These are phyloP conservation scores for Globisporangium irregulare DNA, from an alignment of 352 stramenopile species.

Conservation along the genomic window DNA sequence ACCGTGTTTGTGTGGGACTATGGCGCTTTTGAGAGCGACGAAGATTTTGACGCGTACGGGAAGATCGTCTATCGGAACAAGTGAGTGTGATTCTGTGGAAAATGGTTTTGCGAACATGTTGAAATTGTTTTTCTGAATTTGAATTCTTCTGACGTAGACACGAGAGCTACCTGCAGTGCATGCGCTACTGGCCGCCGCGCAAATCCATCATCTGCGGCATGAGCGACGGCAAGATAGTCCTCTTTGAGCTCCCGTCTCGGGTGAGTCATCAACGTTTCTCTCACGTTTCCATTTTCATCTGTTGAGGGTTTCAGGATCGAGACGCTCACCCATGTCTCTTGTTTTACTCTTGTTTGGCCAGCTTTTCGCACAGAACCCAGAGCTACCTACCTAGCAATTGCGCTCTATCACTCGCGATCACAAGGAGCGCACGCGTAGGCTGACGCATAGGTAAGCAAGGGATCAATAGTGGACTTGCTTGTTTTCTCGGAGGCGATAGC, in stretches of 20 bases:
- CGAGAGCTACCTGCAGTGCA: conserved; percentile 17
- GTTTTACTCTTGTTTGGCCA: background rate
- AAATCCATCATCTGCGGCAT: conserved; percentile 15
- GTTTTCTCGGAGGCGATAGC: too few species aligned
- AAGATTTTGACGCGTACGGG: conserved; percentile 18
- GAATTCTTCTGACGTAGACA: conserved; percentile 2
- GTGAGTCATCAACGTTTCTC: background rate
- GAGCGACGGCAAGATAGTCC: conserved; percentile 18
- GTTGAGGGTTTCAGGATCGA: too few species aligned
- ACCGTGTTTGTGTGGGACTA: conserved; percentile 44
- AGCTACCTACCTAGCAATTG: background rate
- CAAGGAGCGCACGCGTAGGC: background rate
- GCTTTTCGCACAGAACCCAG: background rate
- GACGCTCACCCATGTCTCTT: too few species aligned
- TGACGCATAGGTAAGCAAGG: background rate
- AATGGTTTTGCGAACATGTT: background rate
- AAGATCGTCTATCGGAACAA: conserved; percentile 20
- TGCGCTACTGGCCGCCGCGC: conserved; percentile 19
- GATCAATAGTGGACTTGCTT: too few species aligned
- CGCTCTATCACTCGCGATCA: background rate
- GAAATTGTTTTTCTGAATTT: background rate
- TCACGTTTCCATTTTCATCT: background rate
- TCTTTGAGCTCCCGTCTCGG: conserved; percentile 9
- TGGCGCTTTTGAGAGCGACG: conserved; percentile 13
- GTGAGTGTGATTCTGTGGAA: background rate